These are phyloP conservation scores for Leptosphaerulina australis DNA, from an alignment of 2,329 filamentous ascomycete genomes.

Conservation along the genomic window DNA sequence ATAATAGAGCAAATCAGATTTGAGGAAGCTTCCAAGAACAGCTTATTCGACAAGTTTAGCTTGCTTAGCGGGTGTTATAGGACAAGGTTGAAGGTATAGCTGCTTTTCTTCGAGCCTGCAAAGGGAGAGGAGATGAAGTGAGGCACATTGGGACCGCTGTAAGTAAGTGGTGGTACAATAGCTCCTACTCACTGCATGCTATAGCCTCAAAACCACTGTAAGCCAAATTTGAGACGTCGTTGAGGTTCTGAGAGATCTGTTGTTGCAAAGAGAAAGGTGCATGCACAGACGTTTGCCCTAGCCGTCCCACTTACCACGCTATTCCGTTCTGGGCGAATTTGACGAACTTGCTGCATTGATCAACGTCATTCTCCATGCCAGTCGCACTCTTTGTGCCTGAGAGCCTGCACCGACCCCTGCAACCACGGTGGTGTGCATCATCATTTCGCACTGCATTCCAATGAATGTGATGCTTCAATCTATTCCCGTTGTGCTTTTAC, in stretches of 20 bases:
- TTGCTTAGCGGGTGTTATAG: slow-evolving; percentile 33
- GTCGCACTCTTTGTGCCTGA: slow-evolving; percentile 7
- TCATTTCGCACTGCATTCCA: slow-evolving; percentile 2
- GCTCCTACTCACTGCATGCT: neutral
- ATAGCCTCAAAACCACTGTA: neutral
- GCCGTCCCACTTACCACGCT: neutral
- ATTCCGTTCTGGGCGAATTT: neutral
- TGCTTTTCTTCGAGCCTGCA: neutral
- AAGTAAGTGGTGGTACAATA: neutral
- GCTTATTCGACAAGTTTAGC: slow-evolving; percentile 17
- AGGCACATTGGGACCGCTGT: neutral
- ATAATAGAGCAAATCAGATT: slow-evolving; percentile 26
- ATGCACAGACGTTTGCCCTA: slow-evolving; percentile 6
- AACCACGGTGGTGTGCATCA: neutral
- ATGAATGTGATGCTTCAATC: neutral
- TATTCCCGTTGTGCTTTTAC: neutral
- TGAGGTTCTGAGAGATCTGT: neutral
- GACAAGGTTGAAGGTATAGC: slow-evolving; percentile 32
- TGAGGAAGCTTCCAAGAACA: slow-evolving; percentile 12
- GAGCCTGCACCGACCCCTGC: slow-evolving; percentile 8
- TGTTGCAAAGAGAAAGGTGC: neutral
- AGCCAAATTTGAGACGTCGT: no score
- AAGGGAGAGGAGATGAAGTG: neutral
- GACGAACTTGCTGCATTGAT: slow-evolving; percentile 1
- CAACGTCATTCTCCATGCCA: slow-evolving; percentile 2